Percentiles rank a stretch among this genome's conserved stretches.
Evolutionary conservation across 495 filamentous ascomycete species (phyloP).

Genomic region (Evernia prunastri): DNA sequence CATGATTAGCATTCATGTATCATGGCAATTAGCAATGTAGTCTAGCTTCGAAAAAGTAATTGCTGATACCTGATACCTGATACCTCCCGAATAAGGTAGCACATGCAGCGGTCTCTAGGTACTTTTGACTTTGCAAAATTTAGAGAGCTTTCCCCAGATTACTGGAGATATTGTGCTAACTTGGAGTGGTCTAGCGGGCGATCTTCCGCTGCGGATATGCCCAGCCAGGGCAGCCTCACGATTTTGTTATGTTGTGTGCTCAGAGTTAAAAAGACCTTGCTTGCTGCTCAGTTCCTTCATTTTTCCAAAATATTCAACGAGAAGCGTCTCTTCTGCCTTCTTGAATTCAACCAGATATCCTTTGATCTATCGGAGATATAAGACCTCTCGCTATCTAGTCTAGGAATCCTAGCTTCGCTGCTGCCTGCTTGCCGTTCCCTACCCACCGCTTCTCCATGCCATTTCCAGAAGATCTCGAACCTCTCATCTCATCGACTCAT

Average conservation of each 20-base stretch:
- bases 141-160: slow-evolving; percentile 4
- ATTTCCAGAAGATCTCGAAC: not conserved
- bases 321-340: too few relatives aligned
- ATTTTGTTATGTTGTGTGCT: not conserved
- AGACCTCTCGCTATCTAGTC: not conserved
- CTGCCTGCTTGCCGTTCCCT: slow-evolving; percentile 1
- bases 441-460: not conserved
- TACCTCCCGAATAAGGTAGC: too few relatives aligned
- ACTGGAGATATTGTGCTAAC: not conserved
- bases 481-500: not conserved
- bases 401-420: not conserved
- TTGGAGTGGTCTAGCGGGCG: not conserved
- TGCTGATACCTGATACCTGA: not conserved
- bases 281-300: not conserved
- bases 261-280: not conserved
- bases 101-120: not conserved
- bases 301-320: not conserved
- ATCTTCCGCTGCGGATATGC: slow-evolving; percentile 1
- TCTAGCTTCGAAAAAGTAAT: slow-evolving; percentile 9
- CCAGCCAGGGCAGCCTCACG: not conserved
- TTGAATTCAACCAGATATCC: too few relatives aligned
- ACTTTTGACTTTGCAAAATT: not conserved
- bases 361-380: too few relatives aligned
- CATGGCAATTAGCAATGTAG: slow-evolving; percentile 16
- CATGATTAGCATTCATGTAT: slow-evolving; percentile 13